Evolutionary conservation across 495 filamentous ascomycete genomes (phyloP), one percentile per base, ranked within the genome.

Genomic region (Penicillium nucicola): DNA sequence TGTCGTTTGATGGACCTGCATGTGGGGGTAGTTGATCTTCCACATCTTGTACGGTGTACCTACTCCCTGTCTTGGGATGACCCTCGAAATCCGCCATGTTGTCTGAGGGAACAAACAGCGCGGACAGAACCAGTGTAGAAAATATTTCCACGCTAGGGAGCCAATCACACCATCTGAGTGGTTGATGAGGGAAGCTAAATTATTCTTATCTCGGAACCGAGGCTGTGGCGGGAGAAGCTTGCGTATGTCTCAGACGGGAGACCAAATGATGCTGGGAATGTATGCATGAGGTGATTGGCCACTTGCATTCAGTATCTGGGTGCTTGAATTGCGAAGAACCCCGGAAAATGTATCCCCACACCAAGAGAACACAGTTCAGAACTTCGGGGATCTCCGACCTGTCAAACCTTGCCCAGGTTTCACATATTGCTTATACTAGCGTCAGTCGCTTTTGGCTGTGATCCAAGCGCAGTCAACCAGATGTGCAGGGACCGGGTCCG

Each of bases 161-260:
- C 43, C 12, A 43, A 60, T 60, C 45, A 60, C 57, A 60, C 46
- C 57, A 60, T 60, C 37, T 43, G 8, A 37, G 42, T 53, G 48
- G 49, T 30, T n/a, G 32, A 60, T 60, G 52, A 50, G 35, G 30
- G n/a, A 44, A 45, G 44, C 17, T 19, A 45, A 50, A 19, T 50
- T 33, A 22, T 28, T 33, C 52, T 55, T 55, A 55, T 45, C 45
- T 42, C 15, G 33, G 45, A 19, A 35, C 34, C 35, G 34, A 39
- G 33, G 34, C 45, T 28, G 25, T 8, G 25, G 25, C 25, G 2
- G 39, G 1, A 31, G 36, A 19, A 33, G 30, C 17, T 45, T 25
- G 31, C 42, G n/a, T 42, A 30, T 28, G 25, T 28, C 25, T 35
- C 25, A 28, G 30, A 28, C 22, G 35, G 35, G 14, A 38, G 19